These are phyloP conservation scores for Talaromyces sp. DNA, from an alignment of 2,329 filamentous ascomycete genomes.

Conservation along the genomic window DNA sequence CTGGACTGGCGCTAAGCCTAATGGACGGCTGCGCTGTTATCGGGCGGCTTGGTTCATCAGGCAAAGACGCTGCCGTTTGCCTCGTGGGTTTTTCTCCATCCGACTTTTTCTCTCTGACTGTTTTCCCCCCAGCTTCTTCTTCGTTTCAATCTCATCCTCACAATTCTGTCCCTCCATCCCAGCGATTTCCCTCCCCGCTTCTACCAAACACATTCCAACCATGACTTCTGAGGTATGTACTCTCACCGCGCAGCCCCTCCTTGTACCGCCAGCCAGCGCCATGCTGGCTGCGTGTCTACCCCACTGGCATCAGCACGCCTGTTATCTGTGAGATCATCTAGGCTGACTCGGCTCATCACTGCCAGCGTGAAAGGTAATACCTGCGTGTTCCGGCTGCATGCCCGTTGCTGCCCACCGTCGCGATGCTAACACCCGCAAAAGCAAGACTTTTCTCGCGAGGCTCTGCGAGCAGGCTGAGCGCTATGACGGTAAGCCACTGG, in stretches of 20 bases:
- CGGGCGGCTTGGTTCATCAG: neutral
- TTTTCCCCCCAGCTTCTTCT: neutral
- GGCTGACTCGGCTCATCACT: conserved; percentile 21
- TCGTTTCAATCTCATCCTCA: neutral
- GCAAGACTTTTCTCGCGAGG: conserved; percentile 99
- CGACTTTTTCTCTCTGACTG: neutral
- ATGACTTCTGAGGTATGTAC: conserved; percentile 61
- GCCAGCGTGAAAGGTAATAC: neutral
- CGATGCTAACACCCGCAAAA: conserved; percentile 44
- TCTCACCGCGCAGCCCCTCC: conserved; percentile 12
- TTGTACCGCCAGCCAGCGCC: conserved; percentile 21
- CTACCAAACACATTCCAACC: conserved; percentile 28
- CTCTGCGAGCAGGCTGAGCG: conserved; percentile 99
- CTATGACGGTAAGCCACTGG: conserved; percentile 71
- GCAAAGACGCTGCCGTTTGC: neutral
- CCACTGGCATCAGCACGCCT: conserved; percentile 14
- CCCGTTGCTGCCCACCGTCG: neutral
- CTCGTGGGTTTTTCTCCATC: conserved; percentile 10
- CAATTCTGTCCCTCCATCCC: neutral
- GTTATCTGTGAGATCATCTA: conserved; percentile 28
- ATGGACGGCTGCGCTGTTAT: neutral
- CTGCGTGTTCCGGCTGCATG: conserved; percentile 15
- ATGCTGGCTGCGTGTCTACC: conserved; percentile 5
- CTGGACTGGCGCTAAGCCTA: neutral
- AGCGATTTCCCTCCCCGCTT: neutral